A percentile compares a stretch with the other conserved stretches of the same genome.
These are phyloP conservation scores for Schizophyllum commune DNA, from an alignment of 1,284 basidiomycete genomes.

Conservation along the genomic window DNA sequence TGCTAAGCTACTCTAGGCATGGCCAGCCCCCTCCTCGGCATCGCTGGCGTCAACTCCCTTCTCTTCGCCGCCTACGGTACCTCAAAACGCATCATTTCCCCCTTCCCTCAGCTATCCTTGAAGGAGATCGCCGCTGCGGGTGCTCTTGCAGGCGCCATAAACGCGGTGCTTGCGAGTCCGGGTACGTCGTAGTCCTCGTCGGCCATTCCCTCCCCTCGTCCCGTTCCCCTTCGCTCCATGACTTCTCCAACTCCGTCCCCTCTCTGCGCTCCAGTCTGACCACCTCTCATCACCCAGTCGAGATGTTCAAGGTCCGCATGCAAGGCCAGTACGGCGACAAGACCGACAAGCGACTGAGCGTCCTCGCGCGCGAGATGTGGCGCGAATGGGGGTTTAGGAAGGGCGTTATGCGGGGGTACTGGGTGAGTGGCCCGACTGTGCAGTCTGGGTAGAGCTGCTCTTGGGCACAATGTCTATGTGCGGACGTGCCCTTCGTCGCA, in stretches of 20 bases:
- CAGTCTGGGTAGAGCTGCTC: neutral
- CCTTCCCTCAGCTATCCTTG: conserved; percentile 77
- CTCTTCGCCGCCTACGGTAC: conserved; percentile 87
- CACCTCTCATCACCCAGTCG: conserved; percentile 37
- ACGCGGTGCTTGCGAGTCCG: conserved; percentile 84
- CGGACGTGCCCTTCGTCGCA: neutral
- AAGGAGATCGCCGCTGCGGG: conserved; percentile 81
- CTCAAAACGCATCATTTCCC: conserved; percentile 79
- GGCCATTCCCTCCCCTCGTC: neutral
- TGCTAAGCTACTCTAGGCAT: conserved; percentile 52
- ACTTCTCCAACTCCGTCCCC: neutral
- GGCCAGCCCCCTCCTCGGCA: conserved; percentile 88
- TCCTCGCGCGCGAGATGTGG: conserved; percentile 79
- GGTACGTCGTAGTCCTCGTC: conserved; percentile 34
- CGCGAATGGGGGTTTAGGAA: conserved; percentile 72
- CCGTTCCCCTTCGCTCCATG: too few relatives aligned
- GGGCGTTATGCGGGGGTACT: conserved; percentile 95
- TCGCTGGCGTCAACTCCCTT: conserved; percentile 93
- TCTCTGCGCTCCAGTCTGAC: neutral
- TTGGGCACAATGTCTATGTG: neutral
- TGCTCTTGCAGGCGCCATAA: conserved; percentile 84
- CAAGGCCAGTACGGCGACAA: conserved; percentile 84
- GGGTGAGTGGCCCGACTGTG: conserved; percentile 67
- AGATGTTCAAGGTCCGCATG: conserved; percentile 95
- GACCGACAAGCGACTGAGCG: conserved; percentile 69